Base-by-base conservation (phyloP, 164 flowering plant species). In the Nymphaea colorata region DNA sequence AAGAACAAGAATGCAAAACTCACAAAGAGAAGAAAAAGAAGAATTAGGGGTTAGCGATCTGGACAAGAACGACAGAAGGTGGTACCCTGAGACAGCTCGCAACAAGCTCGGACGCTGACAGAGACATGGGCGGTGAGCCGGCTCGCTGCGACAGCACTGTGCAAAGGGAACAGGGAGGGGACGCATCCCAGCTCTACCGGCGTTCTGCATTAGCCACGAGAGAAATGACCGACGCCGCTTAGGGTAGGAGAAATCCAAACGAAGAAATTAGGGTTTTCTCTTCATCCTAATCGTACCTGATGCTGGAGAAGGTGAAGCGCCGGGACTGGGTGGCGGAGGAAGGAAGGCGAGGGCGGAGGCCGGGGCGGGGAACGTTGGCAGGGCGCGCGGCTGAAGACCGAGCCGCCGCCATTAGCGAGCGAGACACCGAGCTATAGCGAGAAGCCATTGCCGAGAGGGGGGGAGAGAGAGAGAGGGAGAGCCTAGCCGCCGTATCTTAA, bases 61-160 rank as follows among this genome's bases (percentile, higher is more conserved):
- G 81, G 96, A 93, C 96, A 93, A 93, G 95, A 75, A 42, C 66
- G 71, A 91, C 87, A 80, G 83, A 72, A 82, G 90, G 44, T 82
- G 96, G 90, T 90, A 93, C 98, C 96, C 76, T 90, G 86, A 72
- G 85, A 85, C 82, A 93, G 83, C 91, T 90, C 98, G 74, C 91
- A 82, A 64, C 78, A 93, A 44, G 90, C 98, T 61, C 92, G 84
- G 65, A 69, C 76, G 18, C 78, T 74, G 64, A 79, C 83, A n/a
- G 86, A 71, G 61, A 85, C 78, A 75, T 86, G 90, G 0, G 96
- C 87, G 3, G 96, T 87, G 59, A 86, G 80, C 69, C 82, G 69
- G 7, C 79, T 41, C 3, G 83, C 78, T 15, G 81, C 81, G 15
- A 75, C 75, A 64, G 74, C 67, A 43, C 74, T 74, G 65, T 80